Base-by-base conservation (phyloP, 306 rosid species). In the Castanea mollissima region DNA sequence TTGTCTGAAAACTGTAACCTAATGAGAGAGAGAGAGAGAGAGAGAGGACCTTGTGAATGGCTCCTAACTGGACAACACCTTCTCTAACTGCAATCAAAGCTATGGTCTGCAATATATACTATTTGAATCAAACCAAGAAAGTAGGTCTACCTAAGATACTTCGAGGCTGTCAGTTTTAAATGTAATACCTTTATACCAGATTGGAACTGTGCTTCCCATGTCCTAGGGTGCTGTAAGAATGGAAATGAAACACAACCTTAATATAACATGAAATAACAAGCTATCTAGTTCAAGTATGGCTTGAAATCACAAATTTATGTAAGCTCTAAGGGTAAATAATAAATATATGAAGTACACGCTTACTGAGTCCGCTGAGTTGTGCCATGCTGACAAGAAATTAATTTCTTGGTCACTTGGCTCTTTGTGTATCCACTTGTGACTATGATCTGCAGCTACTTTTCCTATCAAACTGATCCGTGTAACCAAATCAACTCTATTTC, bases 121-220 rank as follows among this genome's bases (percentile, higher is more conserved):
- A 70, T 68, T 55, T 63, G 57, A 67, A 71, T 71, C 16, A 60
- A 52, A 57, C 19, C 10, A 44, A 76, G 38, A 77, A 72, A 81
- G 41, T 55, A 64, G 71, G 55, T 51, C 16, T 1, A 41, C 70
- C n/a, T 55, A 25, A 76, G 73, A 75, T 6, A 19, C 29, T 21
- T 20, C 52, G 67, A n/a, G 74, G 3, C 11, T 70, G 34, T 41
- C 9, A 55, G n/a, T 38, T 58, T 12, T 75, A 27, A 77, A 52
- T 35, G 7, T 25, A 64, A 49, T 73, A 94, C 96, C 99, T 96
- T 93, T 81, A 96, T 93, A 79, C 99, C 99, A 76, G 98, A 96
- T 87, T 93, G 92, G 83, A 96, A 96, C 90, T 96, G 99, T 46
- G 99, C 98, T 88, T 96, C 99, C 99, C 99, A 96, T 60, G 99